Evolutionary conservation across 495 filamentous ascomycete species (phyloP), one percentile per base, ranked within the genome.

Genomic region (Alectoria sarmentosa): DNA sequence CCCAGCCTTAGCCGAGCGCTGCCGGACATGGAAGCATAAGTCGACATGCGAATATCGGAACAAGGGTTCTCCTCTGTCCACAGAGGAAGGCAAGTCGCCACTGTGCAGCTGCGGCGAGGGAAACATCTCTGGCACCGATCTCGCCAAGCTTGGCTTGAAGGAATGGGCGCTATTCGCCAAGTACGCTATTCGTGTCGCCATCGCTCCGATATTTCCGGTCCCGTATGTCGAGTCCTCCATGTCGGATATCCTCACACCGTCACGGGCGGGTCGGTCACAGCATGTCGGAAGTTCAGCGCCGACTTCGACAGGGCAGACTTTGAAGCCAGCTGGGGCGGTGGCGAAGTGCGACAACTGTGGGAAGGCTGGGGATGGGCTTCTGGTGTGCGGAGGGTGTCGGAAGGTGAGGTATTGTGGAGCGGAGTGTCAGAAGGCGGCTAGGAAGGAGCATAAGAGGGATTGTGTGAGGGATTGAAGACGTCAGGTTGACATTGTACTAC

Each of bases 1-100:
- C 17, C 76, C 82, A 1, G 77, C 78, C 5, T 70, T 79, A 38
- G 78, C 74, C 11, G 84, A 86, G 69, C 76, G 84, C 9, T 86
- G 83, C 62, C 74, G 84, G 23, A 77, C 73, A 13, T 86, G 80
- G 80, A 64, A 69, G 2, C 84, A 86, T 61, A 58, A 56, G n/a
- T 28, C 65, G 1, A 63, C 68, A 11, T 86, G 84, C 67, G 78
- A 82, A 68, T 86, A 86, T 64, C 61, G 63, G n/a, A 70, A 28
- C 42, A 64, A 64, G 13, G 67, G 63, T 56, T 68, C 76, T 15
- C 77, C 78, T 7, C 38, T 77, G 4, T 73, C 73, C 4, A 58
- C 64, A 11, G 74, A 68, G 39, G 36, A 34, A 28, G 69, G 66
- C 11, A 56, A 71, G 19, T 69, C 58, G 8, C 64, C 68, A 10